Percentiles rank a stretch among this genome's conserved stretches.
Evolutionary conservation across 306 rosid genomes (phyloP).

Genomic region (Clitoria ternatea): DNA sequence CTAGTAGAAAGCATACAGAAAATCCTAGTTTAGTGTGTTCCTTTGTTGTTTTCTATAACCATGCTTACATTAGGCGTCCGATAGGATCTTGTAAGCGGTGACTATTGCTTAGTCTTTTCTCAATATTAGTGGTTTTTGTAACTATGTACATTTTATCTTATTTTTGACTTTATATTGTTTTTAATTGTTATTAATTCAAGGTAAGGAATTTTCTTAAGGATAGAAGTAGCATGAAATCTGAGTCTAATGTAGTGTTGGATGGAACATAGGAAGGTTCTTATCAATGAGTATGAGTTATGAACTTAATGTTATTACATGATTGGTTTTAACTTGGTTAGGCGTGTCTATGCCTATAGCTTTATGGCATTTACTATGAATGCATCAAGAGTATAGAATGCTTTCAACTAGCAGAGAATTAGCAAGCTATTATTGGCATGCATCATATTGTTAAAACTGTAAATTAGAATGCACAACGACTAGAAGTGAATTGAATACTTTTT

Average conservation of each 20-base stretch:
- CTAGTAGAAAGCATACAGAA: too few relatives aligned
- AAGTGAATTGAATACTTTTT: constrained; percentile 2
- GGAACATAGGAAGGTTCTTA: constrained; percentile 96
- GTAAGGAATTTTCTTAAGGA: constrained; percentile 76
- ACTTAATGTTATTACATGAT: neutral
- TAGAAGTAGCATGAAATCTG: constrained; percentile 51
- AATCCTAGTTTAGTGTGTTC: too few relatives aligned
- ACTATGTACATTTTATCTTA: neutral
- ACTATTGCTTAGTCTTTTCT: neutral
- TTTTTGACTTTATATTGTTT: neutral
- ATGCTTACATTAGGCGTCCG: too few relatives aligned
- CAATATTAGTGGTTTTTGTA: constrained; percentile 7
- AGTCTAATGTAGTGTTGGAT: constrained; percentile 67
- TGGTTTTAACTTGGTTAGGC: neutral
- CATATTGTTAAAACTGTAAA: neutral
- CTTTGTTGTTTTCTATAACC: too few relatives aligned
- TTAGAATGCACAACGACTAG: neutral
- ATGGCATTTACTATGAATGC: constrained; percentile 2
- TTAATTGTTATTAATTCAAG: constrained; percentile 35
- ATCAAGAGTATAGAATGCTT: neutral
- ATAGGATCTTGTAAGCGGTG: constrained; percentile 90
- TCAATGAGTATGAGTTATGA: constrained; percentile 74
- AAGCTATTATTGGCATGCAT: neutral
- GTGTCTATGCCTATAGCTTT: neutral
- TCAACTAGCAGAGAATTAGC: constrained; percentile 13